Conservation (phyloP, 192 early-diverging fungal species). For the Coemansia sp. region DNA sequence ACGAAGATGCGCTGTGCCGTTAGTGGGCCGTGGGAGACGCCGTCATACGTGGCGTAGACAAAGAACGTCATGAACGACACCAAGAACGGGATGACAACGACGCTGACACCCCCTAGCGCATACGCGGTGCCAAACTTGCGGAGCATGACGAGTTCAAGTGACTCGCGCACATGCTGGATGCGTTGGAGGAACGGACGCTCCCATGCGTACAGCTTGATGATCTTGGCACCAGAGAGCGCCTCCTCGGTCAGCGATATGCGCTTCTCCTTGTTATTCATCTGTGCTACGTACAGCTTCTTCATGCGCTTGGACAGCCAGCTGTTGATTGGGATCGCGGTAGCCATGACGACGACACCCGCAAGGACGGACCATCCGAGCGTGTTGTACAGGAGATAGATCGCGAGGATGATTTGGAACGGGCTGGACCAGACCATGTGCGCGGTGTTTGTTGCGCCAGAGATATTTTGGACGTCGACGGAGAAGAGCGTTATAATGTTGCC, state of each 20-base stretch:
- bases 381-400: conserved; percentile 75
- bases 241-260: conserved; percentile 80
- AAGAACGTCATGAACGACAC: conserved; percentile 85
- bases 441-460: conserved; percentile 61
- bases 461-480: conserved; percentile 63
- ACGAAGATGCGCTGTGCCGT: conserved; percentile 78
- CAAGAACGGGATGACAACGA: conserved; percentile 85
- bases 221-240: conserved; percentile 84
- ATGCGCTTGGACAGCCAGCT: conserved; percentile 63
- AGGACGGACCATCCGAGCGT: conserved; percentile 82
- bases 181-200: conserved; percentile 73
- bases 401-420: conserved; percentile 75
- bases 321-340: conserved; percentile 79
- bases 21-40: conserved; percentile 56
- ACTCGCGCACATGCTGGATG: conserved; percentile 65
- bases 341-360: conserved; percentile 82
- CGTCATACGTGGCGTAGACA: conserved; percentile 65
- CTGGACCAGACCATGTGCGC: conserved; percentile 77
- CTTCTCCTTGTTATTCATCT: conserved; percentile 85
- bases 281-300: conserved; percentile 68
- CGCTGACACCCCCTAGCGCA: conserved; percentile 72
- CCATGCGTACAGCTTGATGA: conserved; percentile 98
- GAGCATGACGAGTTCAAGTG: conserved; percentile 74
- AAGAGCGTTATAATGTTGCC: conserved; percentile 73
- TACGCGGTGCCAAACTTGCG: conserved; percentile 69